Evolutionary conservation across 208 protist species (phyloP).

Genomic region (Acanthamoeba healyi): DNA sequence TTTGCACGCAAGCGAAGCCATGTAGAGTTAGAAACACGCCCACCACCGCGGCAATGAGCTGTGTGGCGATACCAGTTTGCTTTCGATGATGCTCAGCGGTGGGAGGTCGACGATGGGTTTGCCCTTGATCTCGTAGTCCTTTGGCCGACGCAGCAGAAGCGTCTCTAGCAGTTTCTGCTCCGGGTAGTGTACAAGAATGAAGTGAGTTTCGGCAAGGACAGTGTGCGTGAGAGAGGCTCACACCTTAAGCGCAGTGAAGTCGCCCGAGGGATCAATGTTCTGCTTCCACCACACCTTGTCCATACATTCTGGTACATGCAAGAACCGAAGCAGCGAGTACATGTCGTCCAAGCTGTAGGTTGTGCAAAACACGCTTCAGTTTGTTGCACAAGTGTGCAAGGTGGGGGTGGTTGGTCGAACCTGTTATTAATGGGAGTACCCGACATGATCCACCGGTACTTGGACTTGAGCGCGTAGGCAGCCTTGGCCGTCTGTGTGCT

Average conservation of each 20-base stretch:
- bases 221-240: constrained; percentile 52
- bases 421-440: constrained; percentile 46
- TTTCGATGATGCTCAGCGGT: neutral
- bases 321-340: neutral
- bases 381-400: neutral
- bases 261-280: neutral
- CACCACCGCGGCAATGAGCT: too few species aligned
- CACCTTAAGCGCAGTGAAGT: neutral
- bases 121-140: neutral
- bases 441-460: neutral
- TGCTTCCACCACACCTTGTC: constrained; percentile 15
- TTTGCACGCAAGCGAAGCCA: too few species aligned
- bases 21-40: too few species aligned
- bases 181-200: constrained; percentile 73
- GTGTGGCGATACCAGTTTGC: neutral
- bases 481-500: neutral
- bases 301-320: neutral
- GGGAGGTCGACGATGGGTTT: constrained; percentile 47
- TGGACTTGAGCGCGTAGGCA: neutral
- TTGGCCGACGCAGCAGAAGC: neutral
- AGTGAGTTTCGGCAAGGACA: too few species aligned
- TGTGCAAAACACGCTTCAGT: neutral
- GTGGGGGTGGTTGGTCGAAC: constrained; percentile 55
- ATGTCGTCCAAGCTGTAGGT: neutral
- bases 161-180: neutral